These are phyloP conservation scores for Periconia macrospinosa DNA, from an alignment of 2,329 filamentous ascomycete genomes.

Conservation along the genomic window DNA sequence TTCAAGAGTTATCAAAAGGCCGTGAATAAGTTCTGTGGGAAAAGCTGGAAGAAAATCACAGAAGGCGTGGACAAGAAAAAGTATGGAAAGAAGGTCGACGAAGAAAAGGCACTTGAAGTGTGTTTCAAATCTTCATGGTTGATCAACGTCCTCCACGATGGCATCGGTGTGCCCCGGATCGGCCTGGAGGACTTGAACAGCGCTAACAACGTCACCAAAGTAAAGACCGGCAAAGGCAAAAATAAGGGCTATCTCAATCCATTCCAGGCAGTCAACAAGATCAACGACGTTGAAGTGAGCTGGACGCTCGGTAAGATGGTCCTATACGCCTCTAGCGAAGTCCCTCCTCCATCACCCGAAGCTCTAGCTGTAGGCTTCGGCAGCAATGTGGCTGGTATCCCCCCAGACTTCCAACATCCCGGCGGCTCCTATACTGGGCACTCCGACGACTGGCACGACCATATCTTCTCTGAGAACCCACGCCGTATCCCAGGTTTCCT, in stretches of 20 bases:
- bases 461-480: conserved; percentile 65
- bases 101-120: conserved; percentile 76
- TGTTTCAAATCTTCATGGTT: conserved; percentile 99
- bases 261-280: conserved; percentile 92
- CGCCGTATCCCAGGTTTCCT: conserved; percentile 74
- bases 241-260: conserved; percentile 77
- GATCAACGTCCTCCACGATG: conserved; percentile 93
- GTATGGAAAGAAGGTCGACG: conserved; percentile 74
- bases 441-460: conserved; percentile 57
- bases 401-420: conserved; percentile 81
- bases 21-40: conserved; percentile 82
- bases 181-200: conserved; percentile 68
- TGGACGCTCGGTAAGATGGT: conserved; percentile 98
- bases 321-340: conserved; percentile 87
- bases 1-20: conserved; percentile 84
- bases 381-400: conserved; percentile 71
- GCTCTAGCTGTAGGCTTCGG: conserved; percentile 87
- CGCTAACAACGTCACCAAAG: conserved; percentile 71
- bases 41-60: conserved; percentile 78
- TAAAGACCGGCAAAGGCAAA: conserved; percentile 67
- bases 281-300: conserved; percentile 87
- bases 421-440: conserved; percentile 55
- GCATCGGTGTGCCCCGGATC: conserved; percentile 87
- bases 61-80: conserved; percentile 65
- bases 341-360: conserved; percentile 65